Percentiles rank a stretch among this genome's conserved stretches.
Conservation (phyloP, 1,284 basidiomycete genomes). For the Apiotrichum brassicae region DNA sequence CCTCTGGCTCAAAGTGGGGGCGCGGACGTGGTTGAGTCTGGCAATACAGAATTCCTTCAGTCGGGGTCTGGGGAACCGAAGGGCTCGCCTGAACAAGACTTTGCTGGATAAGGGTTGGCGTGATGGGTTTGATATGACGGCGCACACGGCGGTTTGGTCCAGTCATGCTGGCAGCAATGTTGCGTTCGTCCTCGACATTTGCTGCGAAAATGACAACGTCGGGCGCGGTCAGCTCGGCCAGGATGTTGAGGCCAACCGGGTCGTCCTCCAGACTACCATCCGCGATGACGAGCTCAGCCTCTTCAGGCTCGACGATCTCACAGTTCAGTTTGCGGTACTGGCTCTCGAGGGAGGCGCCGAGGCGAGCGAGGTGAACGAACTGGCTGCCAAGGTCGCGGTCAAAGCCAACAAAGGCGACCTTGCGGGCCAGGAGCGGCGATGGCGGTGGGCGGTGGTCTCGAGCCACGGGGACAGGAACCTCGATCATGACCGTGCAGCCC, state of each 20-base stretch:
- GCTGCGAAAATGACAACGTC: slow-evolving; percentile 33
- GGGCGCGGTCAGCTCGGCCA: slow-evolving; percentile 16
- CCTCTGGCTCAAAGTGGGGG: slow-evolving; percentile 5
- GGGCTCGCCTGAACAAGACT: slow-evolving; percentile 10
- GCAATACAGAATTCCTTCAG: background rate
- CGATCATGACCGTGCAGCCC: slow-evolving; percentile 37
- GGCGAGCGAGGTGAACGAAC: slow-evolving; percentile 8
- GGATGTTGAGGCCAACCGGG: slow-evolving; percentile 1
- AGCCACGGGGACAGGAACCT: slow-evolving; percentile 29
- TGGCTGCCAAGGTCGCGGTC: slow-evolving; percentile 5
- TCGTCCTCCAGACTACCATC: slow-evolving; percentile 28
- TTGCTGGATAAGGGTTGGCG: slow-evolving; percentile 32
- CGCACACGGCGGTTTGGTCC: slow-evolving; percentile 11
- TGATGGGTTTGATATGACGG: slow-evolving; percentile 32
- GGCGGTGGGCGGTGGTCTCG: background rate
- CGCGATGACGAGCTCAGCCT: slow-evolving; percentile 36
- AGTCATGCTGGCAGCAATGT: background rate
- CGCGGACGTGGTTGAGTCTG: slow-evolving; percentile 5
- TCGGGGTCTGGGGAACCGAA: background rate
- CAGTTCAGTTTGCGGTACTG: slow-evolving; percentile 31
- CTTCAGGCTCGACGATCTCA: slow-evolving; percentile 20
- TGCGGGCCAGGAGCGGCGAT: slow-evolving; percentile 7
- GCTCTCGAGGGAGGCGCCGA: slow-evolving; percentile 24
- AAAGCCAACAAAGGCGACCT: slow-evolving; percentile 34
- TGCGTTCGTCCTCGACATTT: slow-evolving; percentile 16